A percentile compares a stretch with the other conserved stretches of the same genome.
Conservation (phyloP, 495 filamentous ascomycete genomes). For the Achaetomiella virescens region DNA sequence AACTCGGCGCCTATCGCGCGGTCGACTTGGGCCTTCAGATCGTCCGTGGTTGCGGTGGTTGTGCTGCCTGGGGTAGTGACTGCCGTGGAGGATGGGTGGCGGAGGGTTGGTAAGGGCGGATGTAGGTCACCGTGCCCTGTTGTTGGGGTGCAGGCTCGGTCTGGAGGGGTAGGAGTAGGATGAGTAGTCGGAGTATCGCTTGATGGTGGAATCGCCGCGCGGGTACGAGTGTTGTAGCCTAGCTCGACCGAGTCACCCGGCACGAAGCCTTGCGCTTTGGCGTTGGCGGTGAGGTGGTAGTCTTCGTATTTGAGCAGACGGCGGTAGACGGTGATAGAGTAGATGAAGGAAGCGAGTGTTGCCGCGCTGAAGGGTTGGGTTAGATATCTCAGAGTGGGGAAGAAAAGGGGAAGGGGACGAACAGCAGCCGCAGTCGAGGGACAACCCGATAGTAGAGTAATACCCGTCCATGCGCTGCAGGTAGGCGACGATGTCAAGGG, state of each 20-base stretch:
- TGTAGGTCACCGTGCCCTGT: neutral
- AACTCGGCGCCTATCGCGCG: slow-evolving; percentile 35
- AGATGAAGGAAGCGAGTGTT: slow-evolving; percentile 31
- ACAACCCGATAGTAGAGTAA: slow-evolving; percentile 38
- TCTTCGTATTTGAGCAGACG: slow-evolving; percentile 39
- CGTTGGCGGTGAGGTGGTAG: slow-evolving; percentile 34
- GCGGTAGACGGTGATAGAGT: slow-evolving; percentile 36
- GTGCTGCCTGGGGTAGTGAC: neutral
- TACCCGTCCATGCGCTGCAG: slow-evolving; percentile 30
- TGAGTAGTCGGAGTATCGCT: slow-evolving; percentile 1
- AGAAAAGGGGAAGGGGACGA: slow-evolving; percentile 6
- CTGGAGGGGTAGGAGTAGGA: slow-evolving; percentile 10
- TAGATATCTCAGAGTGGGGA: neutral
- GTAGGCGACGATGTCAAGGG: slow-evolving; percentile 41
- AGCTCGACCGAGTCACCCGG: slow-evolving; percentile 12
- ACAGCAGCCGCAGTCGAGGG: slow-evolving; percentile 39
- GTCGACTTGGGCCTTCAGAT: slow-evolving; percentile 28
- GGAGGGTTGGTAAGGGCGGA: neutral
- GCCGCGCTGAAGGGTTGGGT: slow-evolving; percentile 21
- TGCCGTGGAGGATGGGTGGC: neutral
- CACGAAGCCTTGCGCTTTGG: slow-evolving; percentile 12
- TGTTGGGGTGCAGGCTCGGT: neutral
- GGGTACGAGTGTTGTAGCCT: slow-evolving; percentile 16
- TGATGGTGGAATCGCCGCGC: neutral
- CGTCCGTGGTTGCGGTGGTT: neutral